Evolutionary conservation across 768 basidiomycete species (phyloP).

Genomic region (Termitomyces sp.): DNA sequence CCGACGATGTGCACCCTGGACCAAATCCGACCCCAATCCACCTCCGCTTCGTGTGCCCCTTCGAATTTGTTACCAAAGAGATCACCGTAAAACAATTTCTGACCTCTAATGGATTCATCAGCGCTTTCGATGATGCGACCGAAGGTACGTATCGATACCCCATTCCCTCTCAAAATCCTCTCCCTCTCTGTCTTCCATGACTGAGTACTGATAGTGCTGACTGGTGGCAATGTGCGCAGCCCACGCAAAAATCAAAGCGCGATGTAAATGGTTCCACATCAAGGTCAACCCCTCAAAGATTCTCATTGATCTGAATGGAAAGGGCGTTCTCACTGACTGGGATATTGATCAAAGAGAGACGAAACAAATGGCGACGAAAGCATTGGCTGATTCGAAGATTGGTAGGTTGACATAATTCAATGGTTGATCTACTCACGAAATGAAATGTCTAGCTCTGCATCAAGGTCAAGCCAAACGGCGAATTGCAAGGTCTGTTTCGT

Average conservation of each 20-base stretch:
- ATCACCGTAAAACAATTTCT: too few relatives aligned
- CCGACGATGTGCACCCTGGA: not conserved
- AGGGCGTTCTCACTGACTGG: constrained; percentile 1
- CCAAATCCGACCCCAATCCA: not conserved
- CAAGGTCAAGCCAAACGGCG: too few relatives aligned
- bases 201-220: not conserved
- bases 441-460: too few relatives aligned
- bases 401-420: not conserved
- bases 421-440: too few relatives aligned
- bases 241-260: not conserved
- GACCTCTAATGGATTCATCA: not conserved
- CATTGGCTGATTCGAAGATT: not conserved
- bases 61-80: not conserved
- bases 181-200: not conserved
- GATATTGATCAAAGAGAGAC: not conserved
- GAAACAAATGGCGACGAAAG: not conserved
- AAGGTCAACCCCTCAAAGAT: not conserved
- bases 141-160: not conserved
- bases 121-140: not conserved
- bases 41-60: not conserved
- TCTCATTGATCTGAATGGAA: not conserved
- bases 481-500: too few relatives aligned
- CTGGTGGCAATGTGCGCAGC: not conserved
- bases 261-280: not conserved
- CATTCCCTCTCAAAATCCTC: too few relatives aligned